A percentile compares a stretch with the other conserved stretches of the same genome.
phyloP scores from a whole-genome alignment of 176 grass and related monocot species.

The Lolium perenne region DNA sequence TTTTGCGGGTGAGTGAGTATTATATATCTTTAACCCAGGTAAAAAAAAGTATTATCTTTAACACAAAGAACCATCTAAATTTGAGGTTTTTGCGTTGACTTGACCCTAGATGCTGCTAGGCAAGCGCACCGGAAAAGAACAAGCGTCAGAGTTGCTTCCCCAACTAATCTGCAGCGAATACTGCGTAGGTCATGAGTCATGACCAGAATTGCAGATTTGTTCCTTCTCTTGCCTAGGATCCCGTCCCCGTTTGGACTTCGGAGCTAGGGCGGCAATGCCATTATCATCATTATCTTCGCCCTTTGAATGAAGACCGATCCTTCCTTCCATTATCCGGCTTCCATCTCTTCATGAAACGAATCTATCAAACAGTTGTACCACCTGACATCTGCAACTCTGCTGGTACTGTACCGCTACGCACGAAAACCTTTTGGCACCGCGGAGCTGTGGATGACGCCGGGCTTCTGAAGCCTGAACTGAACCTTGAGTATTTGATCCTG shows the following conservation, averaged over 20 bases:
- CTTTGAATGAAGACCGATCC: not conserved
- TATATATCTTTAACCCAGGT: too few species aligned
- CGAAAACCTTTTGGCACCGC: not conserved
- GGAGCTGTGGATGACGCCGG: not conserved
- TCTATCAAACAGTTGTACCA: not conserved
- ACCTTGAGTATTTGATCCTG: not conserved
- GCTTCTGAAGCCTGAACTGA: slow-evolving; percentile 7
- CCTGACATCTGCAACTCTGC: not conserved
- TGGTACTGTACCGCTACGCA: not conserved
- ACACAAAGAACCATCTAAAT: too few species aligned
- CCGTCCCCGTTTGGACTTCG: not conserved
- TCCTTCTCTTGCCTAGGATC: slow-evolving; percentile 5
- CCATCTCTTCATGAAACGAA: not conserved
- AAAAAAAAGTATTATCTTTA: too few species aligned
- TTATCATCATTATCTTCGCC: not conserved
- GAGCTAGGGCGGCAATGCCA: not conserved
- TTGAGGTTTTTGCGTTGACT: too few species aligned
- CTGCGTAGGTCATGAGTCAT: not conserved
- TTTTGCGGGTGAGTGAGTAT: too few species aligned
- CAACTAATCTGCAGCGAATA: slow-evolving; percentile 12
- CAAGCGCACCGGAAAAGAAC: not conserved
- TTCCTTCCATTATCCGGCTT: not conserved
- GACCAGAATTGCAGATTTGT: not conserved
- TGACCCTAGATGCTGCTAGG: too few species aligned
- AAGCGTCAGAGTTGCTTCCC: slow-evolving; percentile 30